Base-by-base conservation (phyloP, 768 basidiomycete genomes). In the Lanmaoa rubissima region DNA sequence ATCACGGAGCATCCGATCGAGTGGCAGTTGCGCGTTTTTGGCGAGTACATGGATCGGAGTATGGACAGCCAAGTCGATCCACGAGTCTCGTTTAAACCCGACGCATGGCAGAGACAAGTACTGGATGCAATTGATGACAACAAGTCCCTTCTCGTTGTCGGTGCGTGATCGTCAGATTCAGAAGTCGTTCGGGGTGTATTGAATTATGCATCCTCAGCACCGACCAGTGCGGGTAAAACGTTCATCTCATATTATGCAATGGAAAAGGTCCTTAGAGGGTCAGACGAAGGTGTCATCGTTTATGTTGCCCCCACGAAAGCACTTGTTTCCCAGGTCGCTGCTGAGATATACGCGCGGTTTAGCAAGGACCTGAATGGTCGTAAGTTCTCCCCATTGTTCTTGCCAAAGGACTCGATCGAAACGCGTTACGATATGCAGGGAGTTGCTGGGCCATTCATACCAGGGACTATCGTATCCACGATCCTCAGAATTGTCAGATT, bases 211-310 rank as follows among this genome's bases (percentile, higher is more conserved):
- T 35, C 7, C 42, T 5, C 61, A 87, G 85, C 85, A 4, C 86
- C 86, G 1, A 87, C 85, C 1, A 85, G 84, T 68, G 86, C 86
- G 1, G 86, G 87, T 31, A 90, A 90, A 68, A 89, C 88, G 0
- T 90, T 90, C 64, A 87, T 90, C 42, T 86, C 85, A 3, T 90
- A 79, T 67, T 88, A 88, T 60, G 87, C 88, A 0, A 89, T 90
- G 87, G 86, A 88, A 66, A 80, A 81, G 59, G 74, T 87, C 14
- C 71, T 90, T 3, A 73, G 83, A 53, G 75, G 74, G 40, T 85
- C 85, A 0, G 83, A 90, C 62, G 80, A 88, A 42, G 86, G 84
- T 0, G 76, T 90, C 41, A 65, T 90, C 36, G 82, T 90, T 19
- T 90, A 90, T 65, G 79, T 90, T 42, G 87, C 88, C 0, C 88